A percentile compares a stretch with the other conserved stretches of the same genome.
These are phyloP conservation scores for Pseudocercospora crystallina DNA, from an alignment of 2,329 filamentous ascomycete species.

Conservation along the genomic window DNA sequence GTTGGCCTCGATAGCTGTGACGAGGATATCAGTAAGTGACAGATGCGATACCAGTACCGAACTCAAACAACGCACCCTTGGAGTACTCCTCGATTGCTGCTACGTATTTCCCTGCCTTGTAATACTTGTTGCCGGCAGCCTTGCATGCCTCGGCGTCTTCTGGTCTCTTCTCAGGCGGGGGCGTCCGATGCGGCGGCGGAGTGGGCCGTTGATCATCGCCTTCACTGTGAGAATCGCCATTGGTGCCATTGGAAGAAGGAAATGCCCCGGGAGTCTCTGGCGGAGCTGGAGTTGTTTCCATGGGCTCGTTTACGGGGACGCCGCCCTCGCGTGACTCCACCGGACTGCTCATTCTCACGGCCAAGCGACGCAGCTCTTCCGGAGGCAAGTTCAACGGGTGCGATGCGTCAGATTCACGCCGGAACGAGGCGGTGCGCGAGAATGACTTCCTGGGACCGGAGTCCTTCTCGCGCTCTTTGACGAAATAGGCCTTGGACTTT, in stretches of 20 bases:
- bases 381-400: conserved; percentile 84
- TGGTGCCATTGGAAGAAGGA: conserved; percentile 45
- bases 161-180: conserved; percentile 38
- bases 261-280: conserved; percentile 43
- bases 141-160: conserved; percentile 92
- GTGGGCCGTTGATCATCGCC: conserved; percentile 55
- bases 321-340: conserved; percentile 24
- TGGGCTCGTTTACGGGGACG: conserved; percentile 25
- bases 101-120: conserved; percentile 88
- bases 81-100: conserved; percentile 91
- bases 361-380: conserved; percentile 75
- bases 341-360: conserved; percentile 27
- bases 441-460: conserved; percentile 26
- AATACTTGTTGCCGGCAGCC: conserved; percentile 89
- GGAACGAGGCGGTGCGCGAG: conserved; percentile 39
- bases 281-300: conserved; percentile 36
- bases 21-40: background rate
- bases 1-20: conserved; percentile 78
- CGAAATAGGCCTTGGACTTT: conserved; percentile 16
- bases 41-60: too few relatives aligned
- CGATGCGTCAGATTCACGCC: conserved; percentile 50
- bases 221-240: conserved; percentile 39
- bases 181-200: conserved; percentile 68
- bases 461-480: conserved; percentile 28
- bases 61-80: conserved; percentile 65